phyloP scores from a whole-genome alignment of 2,329 filamentous ascomycete genomes.

The Hymenoscyphus salicellus region DNA sequence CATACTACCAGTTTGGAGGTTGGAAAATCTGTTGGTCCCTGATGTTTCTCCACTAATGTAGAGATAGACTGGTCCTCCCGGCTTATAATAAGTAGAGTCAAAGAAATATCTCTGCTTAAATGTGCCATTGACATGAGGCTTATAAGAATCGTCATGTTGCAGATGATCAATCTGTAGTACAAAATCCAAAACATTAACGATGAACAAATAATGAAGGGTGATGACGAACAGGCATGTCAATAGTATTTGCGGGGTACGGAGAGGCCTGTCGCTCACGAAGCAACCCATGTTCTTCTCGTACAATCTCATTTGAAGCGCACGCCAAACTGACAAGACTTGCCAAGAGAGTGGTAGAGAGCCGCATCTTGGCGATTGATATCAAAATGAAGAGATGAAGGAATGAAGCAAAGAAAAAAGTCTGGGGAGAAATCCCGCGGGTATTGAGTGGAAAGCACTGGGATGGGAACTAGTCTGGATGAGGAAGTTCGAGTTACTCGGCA shows the following conservation, averaged over 20 bases:
- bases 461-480: slow-evolving; percentile 13
- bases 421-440: neutral
- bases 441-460: neutral
- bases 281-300: slow-evolving; percentile 1
- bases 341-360: slow-evolving; percentile 4
- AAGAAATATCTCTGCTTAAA: slow-evolving; percentile 56
- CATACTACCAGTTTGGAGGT: slow-evolving; percentile 40
- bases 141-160: slow-evolving; percentile 40
- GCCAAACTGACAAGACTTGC: slow-evolving; percentile 12
- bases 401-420: neutral
- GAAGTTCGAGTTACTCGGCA: slow-evolving; percentile 11
- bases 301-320: slow-evolving; percentile 4
- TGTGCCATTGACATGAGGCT: slow-evolving; percentile 45
- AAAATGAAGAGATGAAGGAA: slow-evolving; percentile 2
- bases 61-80: slow-evolving; percentile 50
- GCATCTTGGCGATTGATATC: slow-evolving; percentile 9
- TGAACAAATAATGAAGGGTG: neutral
- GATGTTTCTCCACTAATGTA: slow-evolving; percentile 47
- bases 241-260: slow-evolving; percentile 22
- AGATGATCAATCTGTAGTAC: slow-evolving; percentile 45
- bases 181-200: slow-evolving; percentile 6
- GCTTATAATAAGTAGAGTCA: slow-evolving; percentile 51
- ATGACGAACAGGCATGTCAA: slow-evolving; percentile 25
- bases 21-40: slow-evolving; percentile 40
- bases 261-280: slow-evolving; percentile 12